These are phyloP conservation scores for Aspergillus egyptiacus DNA, from an alignment of 495 filamentous ascomycete species.

Conservation along the genomic window DNA sequence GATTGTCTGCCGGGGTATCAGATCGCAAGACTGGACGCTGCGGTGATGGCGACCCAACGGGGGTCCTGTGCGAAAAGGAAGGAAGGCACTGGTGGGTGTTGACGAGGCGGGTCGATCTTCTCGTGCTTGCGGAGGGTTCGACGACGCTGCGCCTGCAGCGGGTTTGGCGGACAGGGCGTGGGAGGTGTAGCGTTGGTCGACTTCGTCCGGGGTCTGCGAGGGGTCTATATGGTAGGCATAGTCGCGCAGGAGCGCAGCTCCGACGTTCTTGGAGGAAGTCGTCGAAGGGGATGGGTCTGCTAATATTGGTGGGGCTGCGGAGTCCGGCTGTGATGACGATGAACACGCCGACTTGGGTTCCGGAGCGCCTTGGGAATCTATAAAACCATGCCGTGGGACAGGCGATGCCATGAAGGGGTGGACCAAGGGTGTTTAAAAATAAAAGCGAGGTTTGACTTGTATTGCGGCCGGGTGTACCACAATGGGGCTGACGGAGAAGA, in stretches of 20 bases:
- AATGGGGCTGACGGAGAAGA: background rate
- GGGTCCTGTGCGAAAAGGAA: constrained; percentile 36
- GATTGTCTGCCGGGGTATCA: constrained; percentile 76
- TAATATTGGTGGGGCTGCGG: constrained; percentile 19
- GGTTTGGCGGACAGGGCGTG: constrained; percentile 9
- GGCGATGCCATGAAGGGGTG: constrained; percentile 21
- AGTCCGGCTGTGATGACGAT: constrained; percentile 11
- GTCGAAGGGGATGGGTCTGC: constrained; percentile 12
- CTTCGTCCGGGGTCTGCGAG: constrained; percentile 33
- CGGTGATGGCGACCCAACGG: constrained; percentile 46
- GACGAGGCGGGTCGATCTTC: constrained; percentile 29
- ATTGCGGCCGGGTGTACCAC: too few relatives aligned
- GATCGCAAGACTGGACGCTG: constrained; percentile 61
- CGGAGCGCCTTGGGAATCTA: constrained; percentile 12
- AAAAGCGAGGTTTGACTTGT: background rate
- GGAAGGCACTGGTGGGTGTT: constrained; percentile 31
- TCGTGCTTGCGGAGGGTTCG: constrained; percentile 23
- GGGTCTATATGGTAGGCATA: constrained; percentile 41
- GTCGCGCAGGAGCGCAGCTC: constrained; percentile 38
- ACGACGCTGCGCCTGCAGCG: constrained; percentile 12
- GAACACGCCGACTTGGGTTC: constrained; percentile 13
- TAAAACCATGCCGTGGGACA: constrained; percentile 10
- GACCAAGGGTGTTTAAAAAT: background rate
- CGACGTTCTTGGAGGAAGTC: constrained; percentile 14
- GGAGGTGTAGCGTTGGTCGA: constrained; percentile 23